These are phyloP conservation scores for Drechslerella stenobrocha DNA, from an alignment of 2,329 filamentous ascomycete genomes.

Conservation along the genomic window DNA sequence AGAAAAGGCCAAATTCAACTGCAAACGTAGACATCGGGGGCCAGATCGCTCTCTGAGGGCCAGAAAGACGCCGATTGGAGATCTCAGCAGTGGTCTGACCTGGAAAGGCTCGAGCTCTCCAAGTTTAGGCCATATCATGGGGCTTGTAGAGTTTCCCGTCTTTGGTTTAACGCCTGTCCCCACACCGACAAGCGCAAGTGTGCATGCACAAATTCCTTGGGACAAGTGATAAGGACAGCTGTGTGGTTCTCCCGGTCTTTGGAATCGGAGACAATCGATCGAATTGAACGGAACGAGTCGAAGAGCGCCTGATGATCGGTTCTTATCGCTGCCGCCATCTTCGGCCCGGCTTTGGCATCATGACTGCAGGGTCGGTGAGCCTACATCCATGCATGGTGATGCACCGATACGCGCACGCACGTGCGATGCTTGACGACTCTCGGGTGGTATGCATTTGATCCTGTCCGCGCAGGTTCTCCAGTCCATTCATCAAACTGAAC, in stretches of 20 bases:
- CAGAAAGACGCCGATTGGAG: conserved; percentile 4
- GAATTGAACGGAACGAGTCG: background rate
- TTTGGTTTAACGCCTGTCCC: conserved; percentile 24
- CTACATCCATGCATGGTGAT: too few species aligned
- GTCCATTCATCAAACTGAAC: too few species aligned
- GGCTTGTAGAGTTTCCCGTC: conserved; percentile 23
- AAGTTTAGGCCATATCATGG: conserved; percentile 17
- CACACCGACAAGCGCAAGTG: conserved; percentile 16
- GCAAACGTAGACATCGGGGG: conserved; percentile 19
- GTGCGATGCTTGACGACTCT: too few species aligned
- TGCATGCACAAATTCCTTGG: background rate
- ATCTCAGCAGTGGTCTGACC: conserved; percentile 10
- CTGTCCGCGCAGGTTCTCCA: too few species aligned
- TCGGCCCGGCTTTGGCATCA: background rate
- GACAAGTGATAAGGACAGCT: background rate
- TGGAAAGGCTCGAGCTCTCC: conserved; percentile 15
- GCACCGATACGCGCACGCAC: too few species aligned
- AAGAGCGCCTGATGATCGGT: background rate
- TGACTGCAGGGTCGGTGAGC: too few species aligned
- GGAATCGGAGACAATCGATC: background rate
- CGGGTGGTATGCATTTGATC: too few species aligned
- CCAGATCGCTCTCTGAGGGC: conserved; percentile 32
- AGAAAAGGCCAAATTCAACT: conserved; percentile 22
- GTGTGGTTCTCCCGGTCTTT: background rate
- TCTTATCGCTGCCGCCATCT: background rate